A percentile compares a stretch with the other conserved stretches of the same genome.
Conservation (phyloP, 2,329 filamentous ascomycete species). For the Dactylellina drechsleri region DNA sequence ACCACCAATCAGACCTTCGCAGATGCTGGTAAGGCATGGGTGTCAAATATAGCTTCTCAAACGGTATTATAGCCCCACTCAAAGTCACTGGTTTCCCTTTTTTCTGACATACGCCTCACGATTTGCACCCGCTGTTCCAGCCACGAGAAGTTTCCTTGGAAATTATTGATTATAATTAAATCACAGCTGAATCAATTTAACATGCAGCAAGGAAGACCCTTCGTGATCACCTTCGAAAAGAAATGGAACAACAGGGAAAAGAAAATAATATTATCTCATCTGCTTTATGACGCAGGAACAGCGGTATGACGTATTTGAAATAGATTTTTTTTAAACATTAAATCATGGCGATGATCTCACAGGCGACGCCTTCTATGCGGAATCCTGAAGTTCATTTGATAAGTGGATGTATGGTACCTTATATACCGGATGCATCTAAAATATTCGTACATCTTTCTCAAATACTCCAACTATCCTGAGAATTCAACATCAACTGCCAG, state of each 20-base stretch:
- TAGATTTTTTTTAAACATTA: background rate
- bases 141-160: background rate
- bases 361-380: background rate
- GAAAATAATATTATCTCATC: too few relatives aligned
- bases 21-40: background rate
- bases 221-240: conserved; percentile 6
- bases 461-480: too few relatives aligned
- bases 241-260: too few relatives aligned
- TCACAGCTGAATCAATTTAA: too few relatives aligned
- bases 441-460: background rate
- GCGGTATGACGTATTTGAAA: conserved; percentile 6
- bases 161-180: too few relatives aligned
- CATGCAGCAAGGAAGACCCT: conserved; percentile 10
- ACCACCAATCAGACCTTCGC: conserved; percentile 9
- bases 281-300: background rate
- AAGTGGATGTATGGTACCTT: conserved; percentile 1
- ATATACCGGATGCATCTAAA: conserved; percentile 32
- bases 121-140: background rate
- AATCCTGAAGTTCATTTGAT: too few relatives aligned
- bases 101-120: conserved; percentile 41
- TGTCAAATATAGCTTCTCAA: conserved; percentile 25
- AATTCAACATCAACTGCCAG: background rate
- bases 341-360: conserved; percentile 21
- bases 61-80: background rate
- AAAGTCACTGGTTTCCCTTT: background rate